Conservation (phyloP, 2,329 filamentous ascomycete species). For the Fusarium agapanthi region DNA sequence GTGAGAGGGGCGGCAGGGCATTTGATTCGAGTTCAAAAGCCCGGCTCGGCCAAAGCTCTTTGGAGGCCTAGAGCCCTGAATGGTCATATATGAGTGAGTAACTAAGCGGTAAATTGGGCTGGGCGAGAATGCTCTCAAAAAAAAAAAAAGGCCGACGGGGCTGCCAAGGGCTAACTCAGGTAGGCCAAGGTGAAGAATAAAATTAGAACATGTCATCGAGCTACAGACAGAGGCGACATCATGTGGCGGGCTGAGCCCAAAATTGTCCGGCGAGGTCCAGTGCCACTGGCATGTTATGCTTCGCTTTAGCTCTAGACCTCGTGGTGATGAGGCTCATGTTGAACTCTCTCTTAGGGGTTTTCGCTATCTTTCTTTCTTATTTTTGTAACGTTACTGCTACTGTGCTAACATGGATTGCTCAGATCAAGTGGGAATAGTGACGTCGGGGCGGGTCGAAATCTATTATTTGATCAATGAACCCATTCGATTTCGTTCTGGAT, state of each 20-base stretch:
- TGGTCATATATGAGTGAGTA: not conserved
- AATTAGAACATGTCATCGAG: conserved; percentile 31
- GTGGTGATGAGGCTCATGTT: conserved; percentile 33
- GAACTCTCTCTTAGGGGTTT: not conserved
- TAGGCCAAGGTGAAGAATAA: conserved; percentile 26
- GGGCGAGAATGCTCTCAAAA: not conserved
- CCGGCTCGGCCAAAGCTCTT: not conserved
- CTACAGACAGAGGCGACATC: not conserved
- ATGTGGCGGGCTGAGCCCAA: conserved; percentile 5
- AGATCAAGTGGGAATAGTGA: conserved; percentile 4
- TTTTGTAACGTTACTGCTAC: not conserved
- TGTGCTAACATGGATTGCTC: not conserved
- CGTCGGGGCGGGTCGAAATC: conserved; percentile 13
- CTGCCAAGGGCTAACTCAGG: conserved; percentile 24
- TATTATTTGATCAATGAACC: not conserved
- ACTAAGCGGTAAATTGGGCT: not conserved
- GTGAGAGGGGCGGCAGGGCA: conserved; percentile 24
- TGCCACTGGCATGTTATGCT: not conserved
- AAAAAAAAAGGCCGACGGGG: not conserved
- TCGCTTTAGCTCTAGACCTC: conserved; percentile 6
- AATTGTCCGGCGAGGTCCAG: not conserved
- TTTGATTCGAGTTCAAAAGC: conserved; percentile 23
- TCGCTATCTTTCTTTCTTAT: not conserved
- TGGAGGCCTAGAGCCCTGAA: not conserved
- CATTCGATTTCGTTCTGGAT: not conserved